Conservation (phyloP, 2,329 filamentous ascomycete species). For the Bretziella fagacearum region DNA sequence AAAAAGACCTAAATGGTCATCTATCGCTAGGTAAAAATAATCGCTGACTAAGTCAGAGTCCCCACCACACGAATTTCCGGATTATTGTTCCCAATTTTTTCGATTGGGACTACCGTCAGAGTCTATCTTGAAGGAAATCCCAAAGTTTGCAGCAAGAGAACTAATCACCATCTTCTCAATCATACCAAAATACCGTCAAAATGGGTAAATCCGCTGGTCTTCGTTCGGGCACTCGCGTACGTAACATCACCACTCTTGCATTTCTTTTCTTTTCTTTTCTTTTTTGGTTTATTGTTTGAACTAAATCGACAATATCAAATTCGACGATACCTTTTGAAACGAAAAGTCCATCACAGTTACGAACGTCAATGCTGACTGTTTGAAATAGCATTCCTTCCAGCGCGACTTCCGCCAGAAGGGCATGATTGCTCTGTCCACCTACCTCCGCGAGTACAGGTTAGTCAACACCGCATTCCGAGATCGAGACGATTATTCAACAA, state of each 20-base stretch:
- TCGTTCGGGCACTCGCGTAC: slow-evolving; percentile 67
- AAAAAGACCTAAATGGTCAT: slow-evolving; percentile 8
- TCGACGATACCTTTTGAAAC: not conserved
- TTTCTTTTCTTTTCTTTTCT: slow-evolving; percentile 12
- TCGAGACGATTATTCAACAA: slow-evolving; percentile 1
- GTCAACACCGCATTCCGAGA: no score
- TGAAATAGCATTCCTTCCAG: slow-evolving; percentile 66
- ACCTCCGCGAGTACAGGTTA: slow-evolving; percentile 89
- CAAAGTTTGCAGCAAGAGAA: slow-evolving; percentile 10
- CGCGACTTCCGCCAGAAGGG: slow-evolving; percentile 91
- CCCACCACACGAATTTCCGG: slow-evolving; percentile 14
- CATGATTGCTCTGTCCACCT: slow-evolving; percentile 83
- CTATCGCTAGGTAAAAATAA: slow-evolving; percentile 5
- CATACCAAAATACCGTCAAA: slow-evolving; percentile 28
- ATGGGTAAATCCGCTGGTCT: slow-evolving; percentile 84
- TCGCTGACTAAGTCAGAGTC: slow-evolving; percentile 8
- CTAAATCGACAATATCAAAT: not conserved
- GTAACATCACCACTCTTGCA: slow-evolving; percentile 24
- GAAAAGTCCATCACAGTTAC: slow-evolving; percentile 2
- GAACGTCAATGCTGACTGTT: slow-evolving; percentile 13
- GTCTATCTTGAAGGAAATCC: slow-evolving; percentile 15
- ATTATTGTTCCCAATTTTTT: slow-evolving; percentile 14
- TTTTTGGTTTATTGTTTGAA: not conserved
- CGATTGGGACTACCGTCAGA: slow-evolving; percentile 11
- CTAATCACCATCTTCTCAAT: slow-evolving; percentile 13